Evolutionary conservation across 2,329 filamentous ascomycete genomes (phyloP).

Genomic region (Chrysoporthe deuterocubensis): DNA sequence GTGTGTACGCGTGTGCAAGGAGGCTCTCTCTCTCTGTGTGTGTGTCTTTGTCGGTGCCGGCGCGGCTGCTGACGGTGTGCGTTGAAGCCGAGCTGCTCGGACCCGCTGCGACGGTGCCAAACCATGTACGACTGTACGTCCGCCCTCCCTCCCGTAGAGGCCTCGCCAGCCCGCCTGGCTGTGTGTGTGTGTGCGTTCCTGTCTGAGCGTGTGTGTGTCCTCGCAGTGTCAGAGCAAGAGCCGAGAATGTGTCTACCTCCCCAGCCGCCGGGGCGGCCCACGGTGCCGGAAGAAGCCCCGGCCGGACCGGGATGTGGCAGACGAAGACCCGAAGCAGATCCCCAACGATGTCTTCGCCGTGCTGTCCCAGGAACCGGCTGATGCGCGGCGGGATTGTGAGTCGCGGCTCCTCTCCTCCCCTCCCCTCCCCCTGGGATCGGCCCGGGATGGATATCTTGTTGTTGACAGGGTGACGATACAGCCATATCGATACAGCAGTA

Average conservation of each 20-base stretch:
- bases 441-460: no score
- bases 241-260: conserved; percentile 48
- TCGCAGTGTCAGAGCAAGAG: conserved; percentile 44
- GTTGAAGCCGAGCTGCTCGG: conserved; percentile 46
- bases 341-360: conserved; percentile 24
- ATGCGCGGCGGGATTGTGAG: conserved; percentile 39
- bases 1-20: no score
- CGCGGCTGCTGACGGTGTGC: conserved; percentile 19
- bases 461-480: conserved; percentile 29
- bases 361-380: conserved; percentile 36
- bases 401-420: conserved; percentile 3
- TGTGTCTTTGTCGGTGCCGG: conserved; percentile 19
- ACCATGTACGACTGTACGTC: conserved; percentile 48
- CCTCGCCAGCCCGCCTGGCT: no score
- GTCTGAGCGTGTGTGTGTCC: conserved; percentile 5
- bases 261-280: conserved; percentile 48
- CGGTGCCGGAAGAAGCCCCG: conserved; percentile 46
- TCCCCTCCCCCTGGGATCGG: neutral
- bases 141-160: neutral
- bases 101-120: conserved; percentile 52
- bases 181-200: neutral
- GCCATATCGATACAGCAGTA: conserved; percentile 44
- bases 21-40: neutral
- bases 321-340: conserved; percentile 33
- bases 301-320: conserved; percentile 28